Evolutionary conservation across 768 basidiomycete genomes (phyloP).

Genomic region (Mrakia hoshinonis): DNA sequence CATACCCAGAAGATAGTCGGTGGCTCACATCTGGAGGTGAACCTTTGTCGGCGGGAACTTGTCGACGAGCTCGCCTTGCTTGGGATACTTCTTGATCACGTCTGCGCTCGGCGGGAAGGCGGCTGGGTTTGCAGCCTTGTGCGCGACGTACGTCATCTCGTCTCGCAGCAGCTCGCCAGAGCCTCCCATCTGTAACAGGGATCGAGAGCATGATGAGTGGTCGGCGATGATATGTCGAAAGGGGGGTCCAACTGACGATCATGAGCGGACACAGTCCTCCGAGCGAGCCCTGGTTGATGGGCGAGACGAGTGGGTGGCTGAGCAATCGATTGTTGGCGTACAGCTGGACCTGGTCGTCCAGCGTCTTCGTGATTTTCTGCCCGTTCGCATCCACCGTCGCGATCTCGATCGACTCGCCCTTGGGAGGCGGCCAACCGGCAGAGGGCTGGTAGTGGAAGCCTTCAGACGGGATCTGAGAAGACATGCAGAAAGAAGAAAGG

Average conservation of each 20-base stretch:
- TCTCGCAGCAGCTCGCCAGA: slow-evolving; percentile 34
- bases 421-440: slow-evolving; percentile 23
- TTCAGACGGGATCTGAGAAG: slow-evolving; percentile 13
- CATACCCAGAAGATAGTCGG: no score
- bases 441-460: slow-evolving; percentile 25
- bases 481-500: not conserved
- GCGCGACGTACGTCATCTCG: slow-evolving; percentile 46
- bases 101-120: slow-evolving; percentile 50
- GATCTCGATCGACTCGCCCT: slow-evolving; percentile 11
- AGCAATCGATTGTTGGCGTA: slow-evolving; percentile 52
- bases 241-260: slow-evolving; percentile 40
- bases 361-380: not conserved
- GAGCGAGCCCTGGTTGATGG: slow-evolving; percentile 61
- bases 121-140: slow-evolving; percentile 79
- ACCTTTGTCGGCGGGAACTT: slow-evolving; percentile 56
- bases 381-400: slow-evolving; percentile 6
- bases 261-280: slow-evolving; percentile 83
- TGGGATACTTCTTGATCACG: slow-evolving; percentile 40
- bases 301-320: slow-evolving; percentile 60
- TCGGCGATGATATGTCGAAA: no score
- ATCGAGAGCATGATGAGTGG: no score
- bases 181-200: slow-evolving; percentile 12
- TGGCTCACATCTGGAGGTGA: slow-evolving; percentile 78
- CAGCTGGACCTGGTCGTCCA: slow-evolving; percentile 24
- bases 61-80: slow-evolving; percentile 38